Base-by-base conservation (phyloP, 257 asterid species). In the Ocimum tenuiflorum region DNA sequence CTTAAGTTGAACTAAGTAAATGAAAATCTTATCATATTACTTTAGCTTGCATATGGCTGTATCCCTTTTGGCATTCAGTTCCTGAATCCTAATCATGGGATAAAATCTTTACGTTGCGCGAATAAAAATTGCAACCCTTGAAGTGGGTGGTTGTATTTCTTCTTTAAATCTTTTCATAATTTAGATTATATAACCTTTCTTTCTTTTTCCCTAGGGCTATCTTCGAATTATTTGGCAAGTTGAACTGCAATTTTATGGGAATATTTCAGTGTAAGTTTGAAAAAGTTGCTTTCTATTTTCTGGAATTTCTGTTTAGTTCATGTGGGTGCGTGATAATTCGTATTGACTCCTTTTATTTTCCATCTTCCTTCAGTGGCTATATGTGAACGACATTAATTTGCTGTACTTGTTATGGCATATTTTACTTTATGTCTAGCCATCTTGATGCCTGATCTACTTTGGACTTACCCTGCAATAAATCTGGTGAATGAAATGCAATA, bases 171-270 rank as follows among this genome's bases (percentile, higher is more conserved):
- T 6, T 22, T 22, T 14, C 53, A 59, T 48, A 8, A 4, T 27
- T 27, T 20, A 29, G 15, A 42, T 46, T 58, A 14, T 35, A n/a
- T 22, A 47, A 19, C 13, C 33, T 7, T 46, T 35, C 7, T 22
- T n/a, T 8, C 10, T 53, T 18, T 13, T 50, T 27, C 60, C 46
- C 18, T 46, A 69, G 74, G 68, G 38, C 60, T 50, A 45, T 59
- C 45, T 49, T 69, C 68, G 52, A 69, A 49, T 33, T 60, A 60
- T 62, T 8, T 23, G 63, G 67, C 68, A 69, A 15, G 36, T 38
- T 24, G 68, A 35, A 60, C 35, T 59, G 23, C 62, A 17, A 23
- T 63, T 69, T 69, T 60, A 60, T 69, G 68, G 60, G 74, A 60
- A 60, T 60, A 60, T 11, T 18, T 36, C 54, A 15, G 61, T 14